phyloP scores from a whole-genome alignment of 1,284 basidiomycete species.

The Meripilus lineatus region DNA sequence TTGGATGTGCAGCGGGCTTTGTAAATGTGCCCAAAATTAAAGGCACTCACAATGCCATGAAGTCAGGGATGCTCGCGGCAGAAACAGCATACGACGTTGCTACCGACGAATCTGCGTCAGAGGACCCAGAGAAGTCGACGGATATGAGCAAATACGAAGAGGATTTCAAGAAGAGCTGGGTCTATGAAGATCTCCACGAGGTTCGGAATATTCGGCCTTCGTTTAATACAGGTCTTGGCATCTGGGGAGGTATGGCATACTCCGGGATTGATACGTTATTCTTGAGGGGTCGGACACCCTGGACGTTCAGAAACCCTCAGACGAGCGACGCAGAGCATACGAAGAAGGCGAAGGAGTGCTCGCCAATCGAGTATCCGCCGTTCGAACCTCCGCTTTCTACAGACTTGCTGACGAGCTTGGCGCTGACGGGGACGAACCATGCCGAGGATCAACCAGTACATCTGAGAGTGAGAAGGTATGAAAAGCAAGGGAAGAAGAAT shows the following conservation, averaged over 20 bases:
- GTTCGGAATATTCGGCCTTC: slow-evolving; percentile 92
- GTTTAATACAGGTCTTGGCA: slow-evolving; percentile 82
- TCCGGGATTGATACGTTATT: slow-evolving; percentile 88
- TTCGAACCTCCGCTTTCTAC: slow-evolving; percentile 92
- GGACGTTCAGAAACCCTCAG: slow-evolving; percentile 80
- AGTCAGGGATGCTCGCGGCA: slow-evolving; percentile 95
- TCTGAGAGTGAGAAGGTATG: slow-evolving; percentile 62
- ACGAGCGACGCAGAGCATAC: slow-evolving; percentile 74
- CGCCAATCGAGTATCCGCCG: slow-evolving; percentile 87
- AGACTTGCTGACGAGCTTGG: slow-evolving; percentile 88
- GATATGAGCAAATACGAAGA: slow-evolving; percentile 81
- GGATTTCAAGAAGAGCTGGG: slow-evolving; percentile 79
- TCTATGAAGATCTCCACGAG: slow-evolving; percentile 85
- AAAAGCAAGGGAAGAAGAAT: slow-evolving; percentile 45
- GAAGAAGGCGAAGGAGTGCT: slow-evolving; percentile 59
- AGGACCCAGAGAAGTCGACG: slow-evolving; percentile 29
- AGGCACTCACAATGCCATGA: slow-evolving; percentile 99
- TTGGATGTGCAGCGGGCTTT: slow-evolving; percentile 96
- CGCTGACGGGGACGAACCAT: slow-evolving; percentile 94
- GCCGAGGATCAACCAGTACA: slow-evolving; percentile 95
- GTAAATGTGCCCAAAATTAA: slow-evolving; percentile 99
- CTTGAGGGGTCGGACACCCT: slow-evolving; percentile 84
- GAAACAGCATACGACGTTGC: slow-evolving; percentile 80
- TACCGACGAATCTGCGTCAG: slow-evolving; percentile 20
- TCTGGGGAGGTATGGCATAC: slow-evolving; percentile 88